phyloP scores from a whole-genome alignment of 2,329 filamentous ascomycete species.

The Ambrosiella cleistominuta region DNA sequence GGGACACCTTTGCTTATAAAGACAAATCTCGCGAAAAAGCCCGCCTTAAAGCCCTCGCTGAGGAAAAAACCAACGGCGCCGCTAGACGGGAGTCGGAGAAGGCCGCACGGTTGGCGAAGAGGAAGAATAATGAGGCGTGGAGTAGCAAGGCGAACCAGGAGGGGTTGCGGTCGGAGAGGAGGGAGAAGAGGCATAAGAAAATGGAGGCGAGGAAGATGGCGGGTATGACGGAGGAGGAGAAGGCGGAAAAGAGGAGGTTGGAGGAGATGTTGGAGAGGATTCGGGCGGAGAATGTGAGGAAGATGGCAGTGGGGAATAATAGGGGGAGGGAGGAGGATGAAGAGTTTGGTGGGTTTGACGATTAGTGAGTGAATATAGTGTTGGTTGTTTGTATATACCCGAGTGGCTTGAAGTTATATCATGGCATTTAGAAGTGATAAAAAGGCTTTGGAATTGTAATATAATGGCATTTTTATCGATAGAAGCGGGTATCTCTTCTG shows the following conservation, averaged over 20 bases:
- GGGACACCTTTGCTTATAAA: constrained; percentile 51
- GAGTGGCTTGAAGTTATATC: no score
- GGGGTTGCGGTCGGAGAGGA: constrained; percentile 40
- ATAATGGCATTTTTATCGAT: no score
- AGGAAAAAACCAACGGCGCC: constrained; percentile 27
- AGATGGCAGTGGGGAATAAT: constrained; percentile 16
- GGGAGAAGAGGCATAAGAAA: constrained; percentile 47
- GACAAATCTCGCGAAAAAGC: constrained; percentile 54
- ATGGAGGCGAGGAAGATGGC: constrained; percentile 45
- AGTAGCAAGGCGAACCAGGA: constrained; percentile 52
- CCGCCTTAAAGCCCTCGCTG: constrained; percentile 38
- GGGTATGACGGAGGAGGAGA: constrained; percentile 55
- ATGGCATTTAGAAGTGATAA: no score
- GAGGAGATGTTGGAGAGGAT: constrained; percentile 47
- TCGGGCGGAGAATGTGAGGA: constrained; percentile 36
- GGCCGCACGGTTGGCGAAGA: constrained; percentile 27
- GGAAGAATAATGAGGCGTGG: constrained; percentile 53
- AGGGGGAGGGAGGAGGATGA: constrained; percentile 29
- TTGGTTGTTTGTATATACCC: neutral
- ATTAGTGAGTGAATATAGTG: constrained; percentile 18
- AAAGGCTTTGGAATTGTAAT: no score
- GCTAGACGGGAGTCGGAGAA: constrained; percentile 21
- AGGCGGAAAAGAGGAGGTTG: constrained; percentile 42
- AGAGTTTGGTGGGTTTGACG: constrained; percentile 43
- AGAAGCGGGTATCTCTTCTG: no score